Base-by-base conservation (phyloP, 495 filamentous ascomycete genomes). In the Tuber borchii region DNA sequence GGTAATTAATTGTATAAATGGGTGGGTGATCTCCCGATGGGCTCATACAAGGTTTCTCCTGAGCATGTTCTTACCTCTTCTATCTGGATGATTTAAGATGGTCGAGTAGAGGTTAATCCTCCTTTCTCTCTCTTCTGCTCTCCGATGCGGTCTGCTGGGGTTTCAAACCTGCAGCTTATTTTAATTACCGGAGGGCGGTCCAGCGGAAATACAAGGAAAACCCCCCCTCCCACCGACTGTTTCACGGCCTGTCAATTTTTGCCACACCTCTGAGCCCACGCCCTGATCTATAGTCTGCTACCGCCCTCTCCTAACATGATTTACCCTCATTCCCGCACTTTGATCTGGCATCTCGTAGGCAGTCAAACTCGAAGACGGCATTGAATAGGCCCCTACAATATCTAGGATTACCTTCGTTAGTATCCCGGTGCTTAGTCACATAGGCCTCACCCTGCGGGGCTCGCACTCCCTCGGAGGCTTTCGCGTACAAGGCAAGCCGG, bases 1-100 rank as follows among this genome's bases (percentile, higher is more conserved):
- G 3, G n/a, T 12, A 34, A 65, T 61, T 69, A 26, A 22, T 77
- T 42, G 10, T 31, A 77, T 78, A 76, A 72, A 74, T 75, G 96
- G 94, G 84, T 97, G 76, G 93, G 92, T 56, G 95, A 99, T 85
- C 87, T 99, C 44, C 95, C 95, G 20, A 99, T 99, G 95, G 95
- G 95, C 5, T 93, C 92, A 4, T 99, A 98, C 84, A 96, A 99
- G 83, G 89, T 97, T 71, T 88, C 89, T 2, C 91, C 94, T 0
- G 89, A 93, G 79, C 95, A 98, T 83, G 95, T 93, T 19, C 85
- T 98, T 45, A 86, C 89, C 77, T 94, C 93, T 34, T 91, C 94
- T 44, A 94, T 99, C 76, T 89, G 91, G 68, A 87, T 98, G 78
- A 85, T 97, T 78, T 97, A 98, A 83, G 90, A 97, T 84, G 95